These are phyloP conservation scores for Stagonosporopsis chrysanthemi DNA, from an alignment of 2,329 filamentous ascomycete genomes.

Conservation along the genomic window DNA sequence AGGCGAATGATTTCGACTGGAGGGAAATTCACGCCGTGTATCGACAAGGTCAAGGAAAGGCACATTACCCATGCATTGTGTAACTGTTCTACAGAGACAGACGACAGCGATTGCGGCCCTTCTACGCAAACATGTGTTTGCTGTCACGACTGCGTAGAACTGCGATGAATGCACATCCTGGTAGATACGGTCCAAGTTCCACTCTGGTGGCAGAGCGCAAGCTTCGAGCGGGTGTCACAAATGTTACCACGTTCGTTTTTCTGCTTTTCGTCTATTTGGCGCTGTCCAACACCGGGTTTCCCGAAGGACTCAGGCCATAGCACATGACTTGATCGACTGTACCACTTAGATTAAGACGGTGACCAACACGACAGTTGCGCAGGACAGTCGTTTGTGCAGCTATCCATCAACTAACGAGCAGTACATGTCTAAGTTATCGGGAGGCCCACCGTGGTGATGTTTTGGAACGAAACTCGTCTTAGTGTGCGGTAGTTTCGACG, in stretches of 20 bases:
- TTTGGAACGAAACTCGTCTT: neutral
- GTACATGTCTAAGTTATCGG: neutral
- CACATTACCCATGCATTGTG: slow-evolving; percentile 11
- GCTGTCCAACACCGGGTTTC: slow-evolving; percentile 21
- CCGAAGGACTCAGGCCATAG: slow-evolving; percentile 16
- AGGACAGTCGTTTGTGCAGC: slow-evolving; percentile 7
- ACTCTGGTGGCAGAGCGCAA: slow-evolving; percentile 25
- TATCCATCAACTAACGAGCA: neutral
- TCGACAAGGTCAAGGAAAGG: neutral
- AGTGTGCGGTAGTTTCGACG: slow-evolving; percentile 10
- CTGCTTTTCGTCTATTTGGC: slow-evolving; percentile 38
- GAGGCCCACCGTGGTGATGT: neutral
- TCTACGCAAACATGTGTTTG: slow-evolving; percentile 13
- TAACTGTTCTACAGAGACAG: neutral
- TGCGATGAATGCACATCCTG: slow-evolving; percentile 1
- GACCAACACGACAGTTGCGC: slow-evolving; percentile 12
- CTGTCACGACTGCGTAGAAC: neutral
- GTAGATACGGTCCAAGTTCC: slow-evolving; percentile 3
- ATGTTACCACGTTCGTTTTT: slow-evolving; percentile 34
- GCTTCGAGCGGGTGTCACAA: slow-evolving; percentile 32
- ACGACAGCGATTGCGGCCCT: slow-evolving; percentile 1
- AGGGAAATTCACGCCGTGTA: slow-evolving; percentile 2
- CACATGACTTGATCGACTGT: slow-evolving; percentile 20
- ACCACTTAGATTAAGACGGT: slow-evolving; percentile 12
- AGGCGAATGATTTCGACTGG: slow-evolving; percentile 6